These are phyloP conservation scores for Fragilaria crotonensis DNA, from an alignment of 108 stramenopile genomes.

Conservation along the genomic window DNA sequence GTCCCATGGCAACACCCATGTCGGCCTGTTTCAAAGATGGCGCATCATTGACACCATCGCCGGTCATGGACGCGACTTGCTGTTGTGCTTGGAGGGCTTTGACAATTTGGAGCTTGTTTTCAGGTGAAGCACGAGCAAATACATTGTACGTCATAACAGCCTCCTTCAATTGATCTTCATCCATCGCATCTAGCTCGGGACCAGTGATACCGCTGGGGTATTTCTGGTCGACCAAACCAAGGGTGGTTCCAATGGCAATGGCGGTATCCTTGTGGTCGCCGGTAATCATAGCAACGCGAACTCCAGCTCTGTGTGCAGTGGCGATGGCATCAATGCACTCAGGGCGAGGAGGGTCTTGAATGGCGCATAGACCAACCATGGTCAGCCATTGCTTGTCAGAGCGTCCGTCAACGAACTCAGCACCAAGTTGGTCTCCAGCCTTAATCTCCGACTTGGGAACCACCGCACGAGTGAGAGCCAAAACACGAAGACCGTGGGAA, in stretches of 20 bases:
- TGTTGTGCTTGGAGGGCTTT: constrained; percentile 86
- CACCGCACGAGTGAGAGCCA: constrained; percentile 67
- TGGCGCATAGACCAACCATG: constrained; percentile 87
- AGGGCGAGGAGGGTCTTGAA: constrained; percentile 91
- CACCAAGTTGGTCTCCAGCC: constrained; percentile 49
- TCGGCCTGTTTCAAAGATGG: constrained; percentile 97
- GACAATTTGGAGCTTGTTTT: constrained; percentile 84
- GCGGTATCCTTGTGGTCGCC: constrained; percentile 88
- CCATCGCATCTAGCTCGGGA: constrained; percentile 72
- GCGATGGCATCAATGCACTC: constrained; percentile 80
- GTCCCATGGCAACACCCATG: constrained; percentile 99
- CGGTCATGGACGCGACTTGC: constrained; percentile 93
- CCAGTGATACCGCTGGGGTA: constrained; percentile 59
- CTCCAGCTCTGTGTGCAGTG: constrained; percentile 81
- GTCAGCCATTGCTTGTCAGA: constrained; percentile 54
- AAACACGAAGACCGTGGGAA: constrained; percentile 89
- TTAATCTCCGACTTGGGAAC: constrained; percentile 39
- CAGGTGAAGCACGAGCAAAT: constrained; percentile 85
- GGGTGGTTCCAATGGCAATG: constrained; percentile 44
- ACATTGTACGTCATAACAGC: constrained; percentile 69
- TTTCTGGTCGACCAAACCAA: constrained; percentile 71
- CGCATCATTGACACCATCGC: constrained; percentile 99
- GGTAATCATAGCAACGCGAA: constrained; percentile 96
- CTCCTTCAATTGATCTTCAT: constrained; percentile 50
- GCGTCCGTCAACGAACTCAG: constrained; percentile 55